Evolutionary conservation across 2,329 filamentous ascomycete genomes (phyloP).

Genomic region (Exophiala dermatitidis): DNA sequence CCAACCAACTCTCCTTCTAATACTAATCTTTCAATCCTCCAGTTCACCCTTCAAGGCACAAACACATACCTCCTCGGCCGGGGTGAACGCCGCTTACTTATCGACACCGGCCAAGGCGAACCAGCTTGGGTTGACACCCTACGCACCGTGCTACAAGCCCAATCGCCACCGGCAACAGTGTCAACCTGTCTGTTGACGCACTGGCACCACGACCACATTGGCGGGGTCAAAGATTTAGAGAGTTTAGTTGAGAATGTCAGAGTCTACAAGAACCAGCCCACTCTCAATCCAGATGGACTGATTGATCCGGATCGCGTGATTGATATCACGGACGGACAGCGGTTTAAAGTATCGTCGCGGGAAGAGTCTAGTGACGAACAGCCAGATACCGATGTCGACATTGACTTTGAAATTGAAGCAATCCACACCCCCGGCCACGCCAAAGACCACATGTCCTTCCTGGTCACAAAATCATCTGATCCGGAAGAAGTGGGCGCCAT

Average conservation of each 20-base stretch:
- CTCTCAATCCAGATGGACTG: conserved; percentile 48
- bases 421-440: conserved; percentile 69
- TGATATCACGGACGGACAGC: conserved; percentile 33
- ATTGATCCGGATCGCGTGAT: conserved; percentile 51
- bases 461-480: conserved; percentile 46
- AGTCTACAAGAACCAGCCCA: conserved; percentile 40
- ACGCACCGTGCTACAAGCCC: conserved; percentile 48
- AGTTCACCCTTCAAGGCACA: conserved; percentile 65
- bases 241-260: conserved; percentile 34
- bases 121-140: conserved; percentile 65
- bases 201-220: conserved; percentile 83
- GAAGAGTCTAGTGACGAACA: conserved; percentile 42
- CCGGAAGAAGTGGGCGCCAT: conserved; percentile 63
- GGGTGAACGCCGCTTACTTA: conserved; percentile 64
- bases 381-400: not conserved
- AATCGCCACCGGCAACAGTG: conserved; percentile 53
- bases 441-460: conserved; percentile 70
- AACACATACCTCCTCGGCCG: conserved; percentile 91
- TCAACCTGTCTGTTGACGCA: conserved; percentile 73
- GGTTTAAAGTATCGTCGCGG: conserved; percentile 28
- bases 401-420: conserved; percentile 51
- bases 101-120: conserved; percentile 83
- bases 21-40: not conserved
- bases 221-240: conserved; percentile 65
- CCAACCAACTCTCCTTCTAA: too few species aligned